Evolutionary conservation across 2,329 filamentous ascomycete species (phyloP), one percentile per base, ranked within the genome.

Genomic region (Harringtonia aguacate): DNA sequence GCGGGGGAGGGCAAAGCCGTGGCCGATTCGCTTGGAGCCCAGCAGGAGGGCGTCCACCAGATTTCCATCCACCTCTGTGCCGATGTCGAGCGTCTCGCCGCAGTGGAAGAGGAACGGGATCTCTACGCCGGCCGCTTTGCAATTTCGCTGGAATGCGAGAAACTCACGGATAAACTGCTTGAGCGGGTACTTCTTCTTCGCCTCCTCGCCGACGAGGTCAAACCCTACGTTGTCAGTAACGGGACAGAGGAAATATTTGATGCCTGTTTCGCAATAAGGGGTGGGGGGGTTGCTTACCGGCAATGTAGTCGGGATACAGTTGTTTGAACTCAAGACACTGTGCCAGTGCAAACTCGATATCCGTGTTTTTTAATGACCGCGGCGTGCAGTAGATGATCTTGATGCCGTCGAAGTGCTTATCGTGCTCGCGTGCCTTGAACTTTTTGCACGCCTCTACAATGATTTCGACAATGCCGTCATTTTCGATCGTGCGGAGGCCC

Each of bases 51-150:
- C 80, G 49, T 86, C 81, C 40, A 80, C 68, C 0, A 88, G 64
- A 55, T 87, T 88, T 17, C 72, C 77, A 50, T 86, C 79, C 2
- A 72, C 70, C 6, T 77, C 73, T 21, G 70, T 72, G 31, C 81
- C 82, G 9, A 73, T 70, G 27, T 85, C 78, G 5, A 85, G 66
- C 1, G 83, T 85, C 62, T 88, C 84, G 21, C 83, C 84, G 50
- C 83, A 86, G 61, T 88, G 83, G 54, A 87, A 84, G 33, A 87
- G 65, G 54, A 86, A 85, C 0, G 83, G 83, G 3, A 87, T 82
- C 0, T 77, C 67, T 4, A 82, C 47, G 0, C 55, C 53, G 1
- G 65, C 56, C 1, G 51, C 46, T 7, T 61, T 54, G 60, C 81
- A 85, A 1, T 66, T 61, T 27, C 64, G 53, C 42, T 68, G 62